Conservation (phyloP, 768 basidiomycete genomes). For the Gautieria morchelliformis region DNA sequence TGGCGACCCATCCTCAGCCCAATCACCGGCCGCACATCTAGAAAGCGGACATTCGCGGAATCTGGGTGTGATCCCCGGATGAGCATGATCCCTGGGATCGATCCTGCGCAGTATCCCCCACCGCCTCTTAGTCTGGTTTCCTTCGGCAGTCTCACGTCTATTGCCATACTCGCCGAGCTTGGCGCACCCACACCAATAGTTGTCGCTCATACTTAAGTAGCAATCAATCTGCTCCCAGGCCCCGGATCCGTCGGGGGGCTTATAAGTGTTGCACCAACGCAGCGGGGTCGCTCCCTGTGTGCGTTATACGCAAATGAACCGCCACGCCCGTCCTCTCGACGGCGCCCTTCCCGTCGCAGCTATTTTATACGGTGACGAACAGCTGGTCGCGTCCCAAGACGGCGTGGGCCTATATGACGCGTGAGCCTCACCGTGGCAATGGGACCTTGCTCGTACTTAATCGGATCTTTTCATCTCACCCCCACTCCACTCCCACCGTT, state of each 20-base stretch:
- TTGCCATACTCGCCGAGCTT: background rate
- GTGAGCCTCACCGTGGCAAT: slow-evolving; percentile 35
- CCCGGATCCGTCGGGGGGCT: slow-evolving; percentile 7
- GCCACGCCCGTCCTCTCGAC: slow-evolving; percentile 49
- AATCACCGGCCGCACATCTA: slow-evolving; percentile 4
- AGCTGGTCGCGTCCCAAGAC: slow-evolving; percentile 62
- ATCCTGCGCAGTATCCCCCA: background rate
- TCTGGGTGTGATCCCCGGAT: background rate
- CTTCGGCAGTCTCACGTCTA: too few relatives aligned
- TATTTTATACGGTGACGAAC: slow-evolving; percentile 74
- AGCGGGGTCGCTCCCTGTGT: background rate
- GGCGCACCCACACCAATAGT: background rate
- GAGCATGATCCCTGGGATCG: background rate
- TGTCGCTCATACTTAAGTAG: background rate
- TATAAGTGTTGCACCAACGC: slow-evolving; percentile 17
- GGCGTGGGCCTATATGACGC: slow-evolving; percentile 87
- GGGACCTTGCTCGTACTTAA: background rate
- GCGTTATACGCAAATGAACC: slow-evolving; percentile 26
- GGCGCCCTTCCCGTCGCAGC: slow-evolving; percentile 73
- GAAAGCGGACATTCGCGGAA: background rate
- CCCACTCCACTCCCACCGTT: background rate
- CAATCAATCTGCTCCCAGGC: background rate
- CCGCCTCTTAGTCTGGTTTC: background rate
- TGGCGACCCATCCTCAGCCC: slow-evolving; percentile 2
- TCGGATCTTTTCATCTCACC: slow-evolving; percentile 5